A percentile compares a stretch with the other conserved stretches of the same genome.
Conservation (phyloP, 805 yeast species). For the Candida chilensis region DNA sequence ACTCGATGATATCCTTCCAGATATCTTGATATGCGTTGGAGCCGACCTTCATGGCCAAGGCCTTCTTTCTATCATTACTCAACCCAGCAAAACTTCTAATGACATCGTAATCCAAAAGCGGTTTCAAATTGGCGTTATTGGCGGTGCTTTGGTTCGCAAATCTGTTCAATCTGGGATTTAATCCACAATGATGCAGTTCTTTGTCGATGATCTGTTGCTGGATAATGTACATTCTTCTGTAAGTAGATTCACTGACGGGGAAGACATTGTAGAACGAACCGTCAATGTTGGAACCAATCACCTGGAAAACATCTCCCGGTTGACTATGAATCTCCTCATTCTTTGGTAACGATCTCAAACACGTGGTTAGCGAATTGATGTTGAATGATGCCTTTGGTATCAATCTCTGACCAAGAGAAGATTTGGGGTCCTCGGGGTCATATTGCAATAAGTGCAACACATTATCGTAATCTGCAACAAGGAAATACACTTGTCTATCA, state of each 20-base stretch:
- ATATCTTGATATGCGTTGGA: conserved; percentile 49
- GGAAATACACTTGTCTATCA: conserved; percentile 58
- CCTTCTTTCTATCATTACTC: conserved; percentile 47
- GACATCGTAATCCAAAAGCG: conserved; percentile 56
- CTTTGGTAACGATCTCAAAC: conserved; percentile 37
- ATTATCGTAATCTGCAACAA: conserved; percentile 60
- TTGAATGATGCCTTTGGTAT: conserved; percentile 64
- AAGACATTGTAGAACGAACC: conserved; percentile 70
- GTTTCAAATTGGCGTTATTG: conserved; percentile 38
- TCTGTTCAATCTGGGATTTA: conserved; percentile 70
- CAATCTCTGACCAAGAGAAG: conserved; percentile 71
- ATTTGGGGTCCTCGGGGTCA: conserved; percentile 86
- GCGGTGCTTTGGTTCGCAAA: conserved; percentile 26
- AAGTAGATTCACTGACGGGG: conserved; percentile 69
- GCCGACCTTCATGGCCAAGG: conserved; percentile 48
- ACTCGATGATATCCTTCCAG: conserved; percentile 58
- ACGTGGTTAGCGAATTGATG: conserved; percentile 51
- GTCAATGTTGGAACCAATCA: conserved; percentile 66
- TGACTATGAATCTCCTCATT: conserved; percentile 13
- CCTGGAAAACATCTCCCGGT: conserved; percentile 34
- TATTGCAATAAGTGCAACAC: conserved; percentile 69
- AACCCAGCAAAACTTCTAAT: conserved; percentile 43
- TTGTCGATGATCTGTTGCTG: conserved; percentile 85
- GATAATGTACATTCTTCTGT: conserved; percentile 72
- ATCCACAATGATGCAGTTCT: conserved; percentile 62